Base-by-base conservation (phyloP, 139 green algal species). In the Tetraselmis chui region DNA sequence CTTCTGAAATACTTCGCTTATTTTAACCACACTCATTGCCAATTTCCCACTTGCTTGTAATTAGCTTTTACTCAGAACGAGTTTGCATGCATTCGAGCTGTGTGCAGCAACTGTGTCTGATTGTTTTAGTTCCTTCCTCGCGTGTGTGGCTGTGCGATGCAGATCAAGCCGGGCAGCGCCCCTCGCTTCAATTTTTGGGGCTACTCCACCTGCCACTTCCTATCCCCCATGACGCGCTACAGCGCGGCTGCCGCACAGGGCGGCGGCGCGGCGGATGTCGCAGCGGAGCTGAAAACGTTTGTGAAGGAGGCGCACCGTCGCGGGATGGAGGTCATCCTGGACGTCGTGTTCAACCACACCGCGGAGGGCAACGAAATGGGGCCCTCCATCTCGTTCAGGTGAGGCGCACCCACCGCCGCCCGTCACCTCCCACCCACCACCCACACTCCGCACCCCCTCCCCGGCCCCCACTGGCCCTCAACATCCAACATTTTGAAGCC, bases 281-380 rank as follows among this genome's bases (percentile, higher is more conserved):
- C 45, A 1, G 45, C 45, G 45, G 97, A 99, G 90, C 97, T 99
- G 88, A 99, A 99, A 89, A 89, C 87, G 76, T 86, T 99, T 77
- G 95, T 99, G 23, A 93, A 92, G 78, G 95, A 96, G 86, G 92
- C 86, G 31, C 97, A 99, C 89, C 87, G 84, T 79, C 79, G 93
- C 0, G 97, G 97, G 59, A 98, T 99, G 2, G 97, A 99, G 93
- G 94, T 99, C 30, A 95, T 98, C 76, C 86, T 99, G 80, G 97
- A 99, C 81, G 95, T 99, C 1, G 97, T 99, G 75, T 98, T 98
- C 93, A 99, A 99, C 89, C 97, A 99, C 92, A 99, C 97, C 5
- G 95, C 96, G 1, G 97, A 99, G 86, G 95, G 95, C 76, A 98
- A 98, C 87, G 92, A 99, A 77, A 80, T 87, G 59, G 95, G 96